Evolutionary conservation across 2,329 filamentous ascomycete genomes (phyloP), one percentile per base, ranked within the genome.

Genomic region (Neonectria ditissima): DNA sequence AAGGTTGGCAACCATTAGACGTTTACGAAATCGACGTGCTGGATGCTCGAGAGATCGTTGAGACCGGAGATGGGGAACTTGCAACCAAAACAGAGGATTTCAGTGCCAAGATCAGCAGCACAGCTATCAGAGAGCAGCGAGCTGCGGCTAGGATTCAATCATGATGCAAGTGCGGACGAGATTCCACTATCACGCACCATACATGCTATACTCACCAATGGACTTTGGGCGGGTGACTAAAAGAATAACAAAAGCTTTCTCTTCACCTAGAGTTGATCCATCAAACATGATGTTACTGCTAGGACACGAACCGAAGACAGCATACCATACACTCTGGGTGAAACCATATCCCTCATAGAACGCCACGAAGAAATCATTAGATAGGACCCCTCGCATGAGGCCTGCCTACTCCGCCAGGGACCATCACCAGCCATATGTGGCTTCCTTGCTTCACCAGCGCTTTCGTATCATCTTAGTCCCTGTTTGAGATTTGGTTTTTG

Each of bases 11-110:
- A 37, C 78, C 83, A 24, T 82, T 99, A 41, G 89, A 93, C 26
- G 87, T 97, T 0, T 97, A 93, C 72, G 94, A 97, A 76, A 93
- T 98, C 28, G 92, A 96, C 73, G 93, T 98, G 14, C 84, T 99
- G 16, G 91, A 95, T 77, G 86, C 89, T 18, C 57, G 51, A 2
- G 73, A 74, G 34, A 58, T 74, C 47, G 48, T 20, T 3, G 83
- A 86, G 41, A 87, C 88, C 55, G 81, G 83, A 45, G 60, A 44
- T 1, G 69, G 82, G n/a, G 80, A 82, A 2, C 73, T 71, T 44
- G 76, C 70, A 41, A 78, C 71, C n/a, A 80, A 79, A 67, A 81
- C 76, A 13, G 86, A 89, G 60, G 84, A 86, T 68, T 97, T 97
- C 78, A 87, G 90, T 26, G 86, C 87, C 65, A 98, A 97, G 81